Percentiles rank a stretch among this genome's conserved stretches.
These are phyloP conservation scores for Rosa chinensis DNA, from an alignment of 306 rosid genomes.

Conservation along the genomic window DNA sequence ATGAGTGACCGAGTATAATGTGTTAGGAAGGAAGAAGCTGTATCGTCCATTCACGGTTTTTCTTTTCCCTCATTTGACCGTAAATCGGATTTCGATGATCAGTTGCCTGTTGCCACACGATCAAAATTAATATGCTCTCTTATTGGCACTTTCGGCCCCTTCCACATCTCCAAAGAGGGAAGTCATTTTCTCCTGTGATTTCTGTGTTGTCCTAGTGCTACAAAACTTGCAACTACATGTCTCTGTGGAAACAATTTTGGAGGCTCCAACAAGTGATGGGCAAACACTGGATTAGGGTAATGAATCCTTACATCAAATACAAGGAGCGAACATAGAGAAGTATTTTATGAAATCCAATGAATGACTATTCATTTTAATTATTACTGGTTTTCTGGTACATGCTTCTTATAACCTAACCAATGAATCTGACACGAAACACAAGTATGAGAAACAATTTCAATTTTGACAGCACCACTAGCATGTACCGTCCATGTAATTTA, in stretches of 20 bases:
- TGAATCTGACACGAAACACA: constrained; percentile 23
- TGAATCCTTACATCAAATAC: neutral
- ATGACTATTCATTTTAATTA: neutral
- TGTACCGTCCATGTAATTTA: constrained; percentile 84
- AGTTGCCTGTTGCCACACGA: neutral
- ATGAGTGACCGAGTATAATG: neutral
- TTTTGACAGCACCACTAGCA: constrained; percentile 44
- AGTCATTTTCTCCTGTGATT: neutral
- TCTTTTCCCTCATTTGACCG: no score
- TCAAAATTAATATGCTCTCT: neutral
- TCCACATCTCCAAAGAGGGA: neutral
- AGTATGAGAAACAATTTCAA: constrained; percentile 10
- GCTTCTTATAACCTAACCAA: neutral
- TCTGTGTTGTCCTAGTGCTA: neutral
- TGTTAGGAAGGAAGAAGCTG: neutral
- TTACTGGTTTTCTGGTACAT: neutral
- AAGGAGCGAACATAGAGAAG: neutral
- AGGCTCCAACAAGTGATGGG: neutral
- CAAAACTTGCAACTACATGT: neutral
- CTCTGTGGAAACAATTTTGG: neutral
- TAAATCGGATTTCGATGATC: neutral
- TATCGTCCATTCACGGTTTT: neutral
- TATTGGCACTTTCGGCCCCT: neutral
- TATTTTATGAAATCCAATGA: neutral
- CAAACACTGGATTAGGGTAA: neutral